These are phyloP conservation scores for Clathrus columnatus DNA, from an alignment of 768 basidiomycete genomes.

Conservation along the genomic window DNA sequence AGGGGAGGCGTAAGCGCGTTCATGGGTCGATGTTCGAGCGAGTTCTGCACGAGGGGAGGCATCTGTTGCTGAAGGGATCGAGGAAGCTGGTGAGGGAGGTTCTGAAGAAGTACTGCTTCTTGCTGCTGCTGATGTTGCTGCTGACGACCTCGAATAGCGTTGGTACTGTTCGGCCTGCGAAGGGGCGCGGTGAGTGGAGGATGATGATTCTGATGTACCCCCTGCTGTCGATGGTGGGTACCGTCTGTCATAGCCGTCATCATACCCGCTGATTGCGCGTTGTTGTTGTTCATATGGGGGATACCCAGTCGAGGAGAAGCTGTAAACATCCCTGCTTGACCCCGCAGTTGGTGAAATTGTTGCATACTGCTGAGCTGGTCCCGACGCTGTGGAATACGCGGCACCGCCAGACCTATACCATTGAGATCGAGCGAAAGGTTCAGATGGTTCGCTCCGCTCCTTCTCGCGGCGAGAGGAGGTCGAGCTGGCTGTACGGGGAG, in stretches of 20 bases:
- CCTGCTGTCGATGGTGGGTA: neutral
- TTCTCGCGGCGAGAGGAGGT: neutral
- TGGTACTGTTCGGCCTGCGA: neutral
- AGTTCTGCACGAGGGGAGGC: slow-evolving; percentile 41
- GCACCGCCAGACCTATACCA: neutral
- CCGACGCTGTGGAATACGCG: no score
- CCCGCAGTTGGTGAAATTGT: neutral
- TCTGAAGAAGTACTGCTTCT: slow-evolving; percentile 8
- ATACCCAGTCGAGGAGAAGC: slow-evolving; percentile 1
- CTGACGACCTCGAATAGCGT: neutral
- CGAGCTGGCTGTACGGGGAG: neutral
- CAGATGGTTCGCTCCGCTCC: slow-evolving; percentile 1
- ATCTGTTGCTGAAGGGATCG: slow-evolving; percentile 27
- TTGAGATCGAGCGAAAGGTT: slow-evolving; percentile 2
- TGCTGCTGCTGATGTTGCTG: neutral
- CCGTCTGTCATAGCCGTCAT: no score
- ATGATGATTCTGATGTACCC: slow-evolving; percentile 15
- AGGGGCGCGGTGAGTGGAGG: neutral
- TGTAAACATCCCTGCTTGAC: neutral
- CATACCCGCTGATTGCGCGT: slow-evolving; percentile 1
- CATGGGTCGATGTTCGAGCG: slow-evolving; percentile 35
- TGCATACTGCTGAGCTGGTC: no score
- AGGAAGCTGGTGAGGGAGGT: slow-evolving; percentile 29
- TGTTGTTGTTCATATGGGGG: slow-evolving; percentile 6
- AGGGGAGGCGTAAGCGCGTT: neutral